Percentiles rank a stretch among this genome's conserved stretches.
Conservation (phyloP, 306 rosid species). For the Acmispon strigosus region DNA sequence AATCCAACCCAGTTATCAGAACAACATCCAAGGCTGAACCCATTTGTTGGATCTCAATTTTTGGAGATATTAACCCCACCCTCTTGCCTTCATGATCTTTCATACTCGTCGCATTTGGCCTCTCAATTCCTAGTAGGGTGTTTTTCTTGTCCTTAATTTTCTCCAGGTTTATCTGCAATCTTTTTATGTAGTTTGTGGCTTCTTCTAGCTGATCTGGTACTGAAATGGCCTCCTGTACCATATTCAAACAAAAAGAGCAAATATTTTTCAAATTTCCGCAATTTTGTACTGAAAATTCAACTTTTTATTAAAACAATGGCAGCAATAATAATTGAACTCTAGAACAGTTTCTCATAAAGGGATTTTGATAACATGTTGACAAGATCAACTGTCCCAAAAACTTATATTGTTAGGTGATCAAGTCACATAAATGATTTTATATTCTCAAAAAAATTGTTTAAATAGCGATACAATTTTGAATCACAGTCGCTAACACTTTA, state of each 20-base stretch:
- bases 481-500: no score
- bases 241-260: neutral
- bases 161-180: conserved; percentile 51
- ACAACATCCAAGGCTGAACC: conserved; percentile 46
- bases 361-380: no score
- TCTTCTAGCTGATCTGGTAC: conserved; percentile 51
- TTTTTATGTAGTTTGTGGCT: conserved; percentile 63
- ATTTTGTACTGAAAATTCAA: neutral
- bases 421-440: no score
- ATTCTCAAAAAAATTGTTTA: no score
- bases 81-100: neutral
- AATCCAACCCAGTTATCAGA: conserved; percentile 51
- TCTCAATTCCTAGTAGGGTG: conserved; percentile 27
- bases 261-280: no score
- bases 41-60: conserved; percentile 48
- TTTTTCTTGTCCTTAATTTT: conserved; percentile 56
- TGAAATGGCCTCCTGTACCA: conserved; percentile 36
- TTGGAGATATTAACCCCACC: conserved; percentile 23
- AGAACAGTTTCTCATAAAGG: no score
- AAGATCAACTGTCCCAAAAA: no score
- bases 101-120: neutral
- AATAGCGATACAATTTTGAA: no score
- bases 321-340: no score
- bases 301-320: no score
- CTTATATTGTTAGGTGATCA: no score